Conservation (phyloP, 768 basidiomycete species). For the Mrakia hoshinonis region DNA sequence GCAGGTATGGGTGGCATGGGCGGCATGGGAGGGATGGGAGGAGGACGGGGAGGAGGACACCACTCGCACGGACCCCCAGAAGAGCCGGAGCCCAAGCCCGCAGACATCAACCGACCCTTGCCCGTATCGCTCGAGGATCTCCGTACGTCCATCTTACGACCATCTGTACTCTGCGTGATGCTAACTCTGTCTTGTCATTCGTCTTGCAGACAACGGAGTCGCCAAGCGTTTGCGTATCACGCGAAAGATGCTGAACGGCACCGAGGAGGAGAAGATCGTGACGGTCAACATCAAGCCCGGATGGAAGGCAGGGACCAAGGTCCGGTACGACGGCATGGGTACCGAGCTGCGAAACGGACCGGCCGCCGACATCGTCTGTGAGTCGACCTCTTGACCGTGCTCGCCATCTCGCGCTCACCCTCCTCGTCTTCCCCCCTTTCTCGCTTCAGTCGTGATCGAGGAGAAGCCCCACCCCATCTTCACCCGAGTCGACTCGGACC, state of each 20-base stretch:
- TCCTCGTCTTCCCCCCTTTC: neutral
- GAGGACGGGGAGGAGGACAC: slow-evolving; percentile 24
- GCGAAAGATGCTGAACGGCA: slow-evolving; percentile 60
- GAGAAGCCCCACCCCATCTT: slow-evolving; percentile 79
- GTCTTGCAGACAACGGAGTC: slow-evolving; percentile 47
- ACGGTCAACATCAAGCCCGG: slow-evolving; percentile 53
- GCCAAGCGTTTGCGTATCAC: slow-evolving; percentile 83
- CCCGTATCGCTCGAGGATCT: slow-evolving; percentile 79
- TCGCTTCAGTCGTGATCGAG: slow-evolving; percentile 61
- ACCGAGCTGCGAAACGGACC: slow-evolving; percentile 23
- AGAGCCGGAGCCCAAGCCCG: slow-evolving; percentile 43
- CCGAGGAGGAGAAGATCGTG: slow-evolving; percentile 74
- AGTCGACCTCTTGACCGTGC: neutral
- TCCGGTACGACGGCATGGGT: slow-evolving; percentile 45
- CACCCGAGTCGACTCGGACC: slow-evolving; percentile 71
- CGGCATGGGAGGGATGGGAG: slow-evolving; percentile 36
- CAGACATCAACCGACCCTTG: slow-evolving; percentile 67
- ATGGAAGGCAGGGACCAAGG: slow-evolving; percentile 93
- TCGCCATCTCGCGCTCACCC: neutral
- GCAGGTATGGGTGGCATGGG: slow-evolving; percentile 42
- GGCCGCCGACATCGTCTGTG: slow-evolving; percentile 61
- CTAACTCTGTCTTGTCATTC: no score
- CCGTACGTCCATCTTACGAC: slow-evolving; percentile 41
- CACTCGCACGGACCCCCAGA: slow-evolving; percentile 27
- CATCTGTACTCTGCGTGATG: no score